A percentile compares a stretch with the other conserved stretches of the same genome.
Evolutionary conservation across 176 grass and related monocot species (phyloP).

Genomic region (Miscanthus lutarioriparius): DNA sequence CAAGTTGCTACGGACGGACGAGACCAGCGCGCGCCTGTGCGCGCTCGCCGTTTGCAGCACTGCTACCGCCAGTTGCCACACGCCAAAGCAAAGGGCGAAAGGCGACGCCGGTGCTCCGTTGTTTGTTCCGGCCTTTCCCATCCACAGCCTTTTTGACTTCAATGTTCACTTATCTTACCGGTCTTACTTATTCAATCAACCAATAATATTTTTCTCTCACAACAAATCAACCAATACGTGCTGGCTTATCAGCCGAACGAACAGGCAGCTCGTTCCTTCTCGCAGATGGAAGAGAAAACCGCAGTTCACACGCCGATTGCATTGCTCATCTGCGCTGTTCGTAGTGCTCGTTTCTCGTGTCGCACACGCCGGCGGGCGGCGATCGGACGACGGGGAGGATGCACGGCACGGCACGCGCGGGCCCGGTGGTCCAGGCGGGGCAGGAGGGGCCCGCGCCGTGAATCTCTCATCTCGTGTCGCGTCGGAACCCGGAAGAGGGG

Average conservation of each 20-base stretch:
- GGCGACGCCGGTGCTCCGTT: not conserved
- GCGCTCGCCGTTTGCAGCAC: not conserved
- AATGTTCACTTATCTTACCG: too few relatives aligned
- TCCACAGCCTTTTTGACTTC: not conserved
- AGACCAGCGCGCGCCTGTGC: not conserved
- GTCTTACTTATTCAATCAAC: too few relatives aligned
- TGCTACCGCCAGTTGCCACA: conserved; percentile 29
- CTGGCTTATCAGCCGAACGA: too few relatives aligned
- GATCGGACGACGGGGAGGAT: too few relatives aligned
- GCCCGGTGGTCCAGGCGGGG: not conserved
- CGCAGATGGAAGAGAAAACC: too few relatives aligned
- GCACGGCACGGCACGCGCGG: not conserved
- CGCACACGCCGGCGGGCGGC: not conserved
- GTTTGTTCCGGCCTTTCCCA: not conserved
- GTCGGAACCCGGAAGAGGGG: not conserved
- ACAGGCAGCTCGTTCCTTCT: not conserved
- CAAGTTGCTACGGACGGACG: conserved; percentile 17
- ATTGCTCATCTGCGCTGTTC: too few relatives aligned
- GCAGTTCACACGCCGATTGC: not conserved
- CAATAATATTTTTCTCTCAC: too few relatives aligned
- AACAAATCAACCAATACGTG: too few relatives aligned
- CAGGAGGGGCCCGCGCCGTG: not conserved
- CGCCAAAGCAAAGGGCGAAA: conserved; percentile 31
- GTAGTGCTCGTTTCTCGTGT: not conserved
- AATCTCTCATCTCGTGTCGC: not conserved